Evolutionary conservation across 2,329 filamentous ascomycete genomes (phyloP).

Genomic region (Penicillium sumatraense): DNA sequence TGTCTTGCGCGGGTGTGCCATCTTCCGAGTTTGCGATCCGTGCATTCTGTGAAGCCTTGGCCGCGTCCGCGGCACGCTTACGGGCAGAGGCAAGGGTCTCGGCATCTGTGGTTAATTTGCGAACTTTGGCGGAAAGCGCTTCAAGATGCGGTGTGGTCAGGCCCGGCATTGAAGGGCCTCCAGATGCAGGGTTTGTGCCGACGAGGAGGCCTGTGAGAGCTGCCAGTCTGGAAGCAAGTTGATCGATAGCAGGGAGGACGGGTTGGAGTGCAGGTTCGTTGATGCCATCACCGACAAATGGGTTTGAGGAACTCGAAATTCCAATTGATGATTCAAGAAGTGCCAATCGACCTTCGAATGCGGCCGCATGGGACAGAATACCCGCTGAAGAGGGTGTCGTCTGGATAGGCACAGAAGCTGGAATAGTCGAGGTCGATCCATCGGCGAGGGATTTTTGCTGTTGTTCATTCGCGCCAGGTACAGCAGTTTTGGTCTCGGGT

Average conservation of each 20-base stretch:
- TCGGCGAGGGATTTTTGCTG: constrained; percentile 6
- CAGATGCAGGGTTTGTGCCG: constrained; percentile 37
- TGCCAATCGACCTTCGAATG: constrained; percentile 82
- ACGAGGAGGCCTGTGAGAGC: constrained; percentile 63
- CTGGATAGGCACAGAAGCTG: constrained; percentile 13
- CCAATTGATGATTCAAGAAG: constrained; percentile 82
- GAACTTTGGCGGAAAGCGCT: constrained; percentile 47
- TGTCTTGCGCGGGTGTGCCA: constrained; percentile 31
- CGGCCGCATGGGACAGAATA: constrained; percentile 76
- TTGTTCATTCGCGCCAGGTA: constrained; percentile 8
- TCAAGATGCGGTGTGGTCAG: constrained; percentile 49
- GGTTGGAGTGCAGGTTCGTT: constrained; percentile 60
- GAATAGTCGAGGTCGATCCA: constrained; percentile 11
- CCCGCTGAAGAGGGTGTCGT: constrained; percentile 43
- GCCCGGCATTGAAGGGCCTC: constrained; percentile 27
- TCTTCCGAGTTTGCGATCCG: constrained; percentile 40
- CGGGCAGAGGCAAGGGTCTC: constrained; percentile 49
- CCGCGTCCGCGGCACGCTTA: constrained; percentile 47
- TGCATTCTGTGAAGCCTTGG: constrained; percentile 46
- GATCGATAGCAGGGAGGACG: constrained; percentile 80
- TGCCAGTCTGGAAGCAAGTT: constrained; percentile 78
- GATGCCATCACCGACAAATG: constrained; percentile 54
- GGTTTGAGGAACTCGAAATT: constrained; percentile 70
- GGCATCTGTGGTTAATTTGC: constrained; percentile 50
- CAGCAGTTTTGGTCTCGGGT: constrained; percentile 13